These are phyloP conservation scores for Gryganskiella cystojenkinii DNA, from an alignment of 192 early-diverging fungal genomes.

Conservation along the genomic window DNA sequence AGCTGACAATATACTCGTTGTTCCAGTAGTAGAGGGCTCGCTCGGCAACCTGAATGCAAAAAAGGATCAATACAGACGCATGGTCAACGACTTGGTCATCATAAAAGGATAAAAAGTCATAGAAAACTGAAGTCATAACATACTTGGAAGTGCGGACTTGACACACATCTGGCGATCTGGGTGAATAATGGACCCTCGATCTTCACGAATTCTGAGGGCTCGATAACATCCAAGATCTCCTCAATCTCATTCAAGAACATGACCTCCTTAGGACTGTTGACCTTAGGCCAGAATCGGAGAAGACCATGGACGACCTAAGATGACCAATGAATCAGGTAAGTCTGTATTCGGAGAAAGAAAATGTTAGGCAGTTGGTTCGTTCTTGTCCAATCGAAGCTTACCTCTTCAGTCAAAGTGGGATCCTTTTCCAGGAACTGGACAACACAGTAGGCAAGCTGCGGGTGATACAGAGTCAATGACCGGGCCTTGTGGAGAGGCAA, in stretches of 20 bases:
- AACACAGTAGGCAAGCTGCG: conserved; percentile 97
- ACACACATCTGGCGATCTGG: conserved; percentile 91
- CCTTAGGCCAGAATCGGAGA: conserved; percentile 98
- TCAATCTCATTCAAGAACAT: conserved; percentile 99
- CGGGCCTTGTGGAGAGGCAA: conserved; percentile 97
- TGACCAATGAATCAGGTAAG: no score
- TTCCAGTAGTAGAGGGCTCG: conserved; percentile 99
- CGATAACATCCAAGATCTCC: conserved; percentile 96
- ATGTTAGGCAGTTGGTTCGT: background rate
- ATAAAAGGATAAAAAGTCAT: background rate
- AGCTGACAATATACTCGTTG: conserved; percentile 96
- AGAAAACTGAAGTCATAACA: background rate
- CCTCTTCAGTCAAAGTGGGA: conserved; percentile 88
- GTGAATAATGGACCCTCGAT: conserved; percentile 93
- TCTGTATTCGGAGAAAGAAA: background rate
- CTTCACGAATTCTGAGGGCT: conserved; percentile 91
- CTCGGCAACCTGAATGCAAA: conserved; percentile 84
- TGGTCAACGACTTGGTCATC: background rate
- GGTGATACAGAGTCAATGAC: conserved; percentile 94
- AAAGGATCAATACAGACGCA: background rate
- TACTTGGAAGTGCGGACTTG: conserved; percentile 99
- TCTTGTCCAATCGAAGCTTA: no score
- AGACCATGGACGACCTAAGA: conserved; percentile 84
- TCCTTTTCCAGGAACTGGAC: conserved; percentile 99
- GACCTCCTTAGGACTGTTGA: conserved; percentile 99